Base-by-base conservation (phyloP, 2,329 filamentous ascomycete genomes). In the Fusarium sp. region DNA sequence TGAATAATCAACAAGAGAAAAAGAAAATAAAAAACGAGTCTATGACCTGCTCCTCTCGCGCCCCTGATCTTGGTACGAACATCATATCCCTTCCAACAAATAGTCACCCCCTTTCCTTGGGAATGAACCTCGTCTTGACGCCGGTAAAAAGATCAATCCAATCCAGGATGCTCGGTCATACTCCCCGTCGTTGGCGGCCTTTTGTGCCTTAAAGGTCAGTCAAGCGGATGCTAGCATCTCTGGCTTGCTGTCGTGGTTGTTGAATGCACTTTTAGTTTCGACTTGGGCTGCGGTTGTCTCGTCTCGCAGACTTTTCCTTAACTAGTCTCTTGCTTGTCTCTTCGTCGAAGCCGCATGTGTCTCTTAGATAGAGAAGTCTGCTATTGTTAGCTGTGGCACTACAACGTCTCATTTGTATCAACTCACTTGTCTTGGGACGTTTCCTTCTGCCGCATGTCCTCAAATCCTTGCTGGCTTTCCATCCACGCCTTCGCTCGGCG, bases 381-480 rank as follows among this genome's bases (percentile, higher is more conserved):
- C 14, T 4, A 34, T 10, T 25, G 73, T 78, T 69, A 79, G 75
- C 61, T 33, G 14, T 10, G 29, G n/a, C 2, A 2, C 29, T 29
- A 2, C 14, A 14, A 2, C 14, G 13, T 13, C 5, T 18, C 40
- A 6, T 7, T 6, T n/a, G 42, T 23, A 27, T 9, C 6, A 51
- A 86, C 90, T 86, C 81, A 97, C 93, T 92, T 95, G 73, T 93
- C 91, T 73, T 91, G 89, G 56, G 84, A 85, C 46, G 88, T 87
- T 77, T 93, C 86, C 76, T 86, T 85, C 75, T 86, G 85, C 80
- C 90, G 90, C 76, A 93, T 86, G 65, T 87, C 86, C 74, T 92
- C 89, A 79, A 96, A 95, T 67, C 89, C 86, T 70, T 90, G 84
- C 78, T 93, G 89, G 76, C 91, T 92, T 73, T 89, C 86, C 74